phyloP scores from a whole-genome alignment of 805 yeast species.

The Saccharomycopsis babjevae region DNA sequence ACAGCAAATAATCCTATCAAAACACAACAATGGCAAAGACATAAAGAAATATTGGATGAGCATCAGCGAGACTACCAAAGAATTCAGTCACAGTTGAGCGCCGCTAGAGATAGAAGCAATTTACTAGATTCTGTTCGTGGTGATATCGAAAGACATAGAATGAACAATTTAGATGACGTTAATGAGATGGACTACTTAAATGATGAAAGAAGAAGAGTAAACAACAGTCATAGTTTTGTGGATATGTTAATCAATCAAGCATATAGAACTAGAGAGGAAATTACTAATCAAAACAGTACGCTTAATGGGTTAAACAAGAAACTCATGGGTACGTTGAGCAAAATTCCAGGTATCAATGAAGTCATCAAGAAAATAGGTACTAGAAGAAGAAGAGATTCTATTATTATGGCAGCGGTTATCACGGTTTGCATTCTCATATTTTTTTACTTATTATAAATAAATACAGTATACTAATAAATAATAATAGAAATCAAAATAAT shows the following conservation, averaged over 20 bases:
- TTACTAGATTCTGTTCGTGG: constrained; percentile 64
- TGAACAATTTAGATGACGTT: constrained; percentile 24
- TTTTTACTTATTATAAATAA: constrained; percentile 27
- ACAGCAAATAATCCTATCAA: constrained; percentile 58
- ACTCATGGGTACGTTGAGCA: constrained; percentile 48
- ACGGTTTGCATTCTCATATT: constrained; percentile 62
- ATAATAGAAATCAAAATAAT: not conserved
- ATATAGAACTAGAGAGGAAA: constrained; percentile 79
- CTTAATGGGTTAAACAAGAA: constrained; percentile 55
- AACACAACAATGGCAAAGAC: constrained; percentile 73
- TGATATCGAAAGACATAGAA: constrained; percentile 65
- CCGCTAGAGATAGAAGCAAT: constrained; percentile 70
- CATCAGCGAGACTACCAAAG: constrained; percentile 55
- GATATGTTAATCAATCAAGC: constrained; percentile 80
- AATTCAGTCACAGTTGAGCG: constrained; percentile 47
- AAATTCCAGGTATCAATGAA: constrained; percentile 75
- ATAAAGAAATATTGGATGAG: constrained; percentile 63
- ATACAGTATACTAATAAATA: not conserved
- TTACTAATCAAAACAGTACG: constrained; percentile 57
- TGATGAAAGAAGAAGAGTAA: constrained; percentile 66
- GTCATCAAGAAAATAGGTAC: constrained; percentile 75
- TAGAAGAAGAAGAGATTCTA: constrained; percentile 77
- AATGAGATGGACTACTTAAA: constrained; percentile 64
- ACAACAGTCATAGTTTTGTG: constrained; percentile 61
- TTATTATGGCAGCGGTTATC: constrained; percentile 70